Evolutionary conservation across 805 yeast genomes (phyloP), one percentile per base, ranked within the genome.

Genomic region (Metschnikowia proteae): DNA sequence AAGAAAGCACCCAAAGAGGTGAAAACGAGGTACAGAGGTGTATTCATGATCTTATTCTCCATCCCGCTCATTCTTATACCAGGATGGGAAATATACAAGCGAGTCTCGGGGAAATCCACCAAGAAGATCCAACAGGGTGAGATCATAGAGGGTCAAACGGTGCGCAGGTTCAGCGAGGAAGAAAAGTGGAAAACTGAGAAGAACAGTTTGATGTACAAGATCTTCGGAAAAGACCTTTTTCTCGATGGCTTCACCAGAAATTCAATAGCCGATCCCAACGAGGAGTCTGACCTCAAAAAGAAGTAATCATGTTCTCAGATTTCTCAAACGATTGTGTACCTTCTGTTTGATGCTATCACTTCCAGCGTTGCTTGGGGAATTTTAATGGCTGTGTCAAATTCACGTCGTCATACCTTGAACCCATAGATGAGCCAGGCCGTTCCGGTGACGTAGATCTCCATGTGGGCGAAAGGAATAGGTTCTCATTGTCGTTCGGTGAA

Each of bases 241-340:
- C 62, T 71, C 42, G 76, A 73, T 46, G 76, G 76, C 9, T 70
- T 70, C 46, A 73, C 77, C 28, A 71, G 75, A 48, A 68, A 64
- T 49, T 70, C 77, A 3, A 66, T 72, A 67, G 39, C 49, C 7
- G 42, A 40, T 7, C 49, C 46, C 13, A 36, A 47, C 4, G 38
- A 50, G 7, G 45, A 42, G 5, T n/a, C 37, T 3, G 29, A 37
- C 22, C 10, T 7, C 9, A 29, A 17, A 23, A 9, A 22, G 28
- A 39, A 6, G 34, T 30, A 17, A 39, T 27, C 31, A 26, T 11
- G 10, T 32, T 13, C 35, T 26, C 26, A 25, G 39, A 25, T n/a
- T 37, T 37, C n/a, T 37, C 25, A n/a, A 11, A 26, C 39, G 17
- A 25, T 26, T 6, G 28, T 25, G 29, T 7, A 11, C 29, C 23